phyloP scores from a whole-genome alignment of 805 yeast genomes.

The Wickerhamiella cacticola region DNA sequence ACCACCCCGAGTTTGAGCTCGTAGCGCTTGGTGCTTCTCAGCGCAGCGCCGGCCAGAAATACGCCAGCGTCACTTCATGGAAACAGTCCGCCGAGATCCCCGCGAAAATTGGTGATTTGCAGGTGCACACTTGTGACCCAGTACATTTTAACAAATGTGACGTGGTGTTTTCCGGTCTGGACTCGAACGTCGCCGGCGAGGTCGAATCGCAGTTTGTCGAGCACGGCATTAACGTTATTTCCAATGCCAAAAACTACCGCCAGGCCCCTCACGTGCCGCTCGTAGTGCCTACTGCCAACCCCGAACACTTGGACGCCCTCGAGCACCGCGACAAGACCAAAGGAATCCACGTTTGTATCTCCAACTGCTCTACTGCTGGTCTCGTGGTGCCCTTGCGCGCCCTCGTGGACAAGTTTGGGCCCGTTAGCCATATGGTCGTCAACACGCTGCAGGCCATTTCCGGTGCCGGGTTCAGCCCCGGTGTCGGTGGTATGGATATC shows the following conservation, averaged over 20 bases:
- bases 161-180: constrained; percentile 88
- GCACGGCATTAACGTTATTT: constrained; percentile 70
- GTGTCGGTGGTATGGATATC: constrained; percentile 89
- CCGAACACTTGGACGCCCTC: constrained; percentile 71
- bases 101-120: constrained; percentile 43
- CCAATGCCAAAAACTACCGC: constrained; percentile 95
- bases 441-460: constrained; percentile 96
- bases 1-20: constrained; percentile 84
- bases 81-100: constrained; percentile 84
- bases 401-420: constrained; percentile 80
- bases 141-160: constrained; percentile 79
- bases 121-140: constrained; percentile 67
- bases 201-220: constrained; percentile 77
- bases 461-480: constrained; percentile 97
- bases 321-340: constrained; percentile 37
- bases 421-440: constrained; percentile 71
- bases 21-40: constrained; percentile 82
- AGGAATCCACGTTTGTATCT: constrained; percentile 87
- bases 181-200: constrained; percentile 84
- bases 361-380: constrained; percentile 98
- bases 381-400: constrained; percentile 94
- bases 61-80: constrained; percentile 83
- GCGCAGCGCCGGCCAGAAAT: constrained; percentile 84
- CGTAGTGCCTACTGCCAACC: constrained; percentile 88
- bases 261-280: constrained; percentile 78